Evolutionary conservation across 73 alveolate species (phyloP), one percentile per base, ranked within the genome.

Genomic region (Paramecium biaurelia): DNA sequence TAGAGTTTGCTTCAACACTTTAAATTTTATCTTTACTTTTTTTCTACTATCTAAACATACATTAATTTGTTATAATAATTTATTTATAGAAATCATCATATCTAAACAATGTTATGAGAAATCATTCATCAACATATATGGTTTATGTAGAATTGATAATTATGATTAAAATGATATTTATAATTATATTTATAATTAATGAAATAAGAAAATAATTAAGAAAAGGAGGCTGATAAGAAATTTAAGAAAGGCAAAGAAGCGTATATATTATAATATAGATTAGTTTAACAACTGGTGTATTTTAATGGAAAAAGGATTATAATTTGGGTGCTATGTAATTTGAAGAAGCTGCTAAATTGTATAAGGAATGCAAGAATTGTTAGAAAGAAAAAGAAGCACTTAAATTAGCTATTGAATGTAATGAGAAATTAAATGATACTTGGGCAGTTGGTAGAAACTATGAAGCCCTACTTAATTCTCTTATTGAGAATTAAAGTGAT

Each of bases 381-480:
- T 4, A 21, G 10, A 79, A 79, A n/a, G 90, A 79, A 42, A 79
- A 45, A 14, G 90, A 79, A 42, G 74, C 76, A 21, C 34, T 41
- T 24, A 38, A 23, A 45, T 34, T 43, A 18, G 72, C 76, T 1
- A 43, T 79, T 11, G 70, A 43, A 24, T 79, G 90, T 24, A 79
- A 79, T 34, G 90, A 79, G 56, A 9, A 79, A 42, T 79, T 79
- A 21, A 79, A 79, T 45, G 90, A 79, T 79, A 24, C 90, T 8
- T 79, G 90, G 90, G 90, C 90, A 42, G 76, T 43, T 4, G 90
- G 76, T 24, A 79, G 90, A 79, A 79, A 79, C 28, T 79, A 79
- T 45, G 90, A 79, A 47, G 90, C 90, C 20, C 70, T 79, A 5
- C 14, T 79, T 12, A 79, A 41, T 24, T 41, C 63, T 43, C 23